Evolutionary conservation across 2,329 filamentous ascomycete genomes (phyloP), one percentile per base, ranked within the genome.

Genomic region (Sphaceloma murrayae): DNA sequence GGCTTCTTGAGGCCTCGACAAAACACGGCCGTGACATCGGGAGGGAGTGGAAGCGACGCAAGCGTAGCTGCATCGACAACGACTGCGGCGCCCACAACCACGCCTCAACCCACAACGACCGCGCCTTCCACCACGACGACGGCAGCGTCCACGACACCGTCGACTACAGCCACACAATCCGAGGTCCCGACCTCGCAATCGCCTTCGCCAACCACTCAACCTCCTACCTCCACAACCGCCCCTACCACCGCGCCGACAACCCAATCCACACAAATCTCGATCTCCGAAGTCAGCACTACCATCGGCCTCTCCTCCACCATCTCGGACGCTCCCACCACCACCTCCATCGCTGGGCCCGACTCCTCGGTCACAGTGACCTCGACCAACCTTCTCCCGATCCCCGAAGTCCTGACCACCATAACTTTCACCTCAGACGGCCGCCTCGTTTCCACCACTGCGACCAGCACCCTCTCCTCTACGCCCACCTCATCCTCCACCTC

Each of bases 361-460:
- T 51, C 56, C 26, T 51, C 56, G 4, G 40, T 57, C 16, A 58
- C 57, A 45, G 52, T 53, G 27, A 54, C 53, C 7, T 61, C 60
- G 46, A 61, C 62, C 49, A 50, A 62, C 48, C 58, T 56, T 19
- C 53, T 54, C 4, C 61, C 58, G 5, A 49, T 61, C 36, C 52
- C 52, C 30, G 51, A 51, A 19, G 61, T 59, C 38, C 52, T 63
- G 44, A 69, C 65, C 18, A 62, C 62, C 2, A 56, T 63, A 3
- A 62, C 69, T 14, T 58, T 70, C 21, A 52, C 57, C 9, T 61
- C 62, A 9, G 59, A 67, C 3, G 51, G 64, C 26, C 54, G 58
- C 17, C 51, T 58, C 17, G 65, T 58, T 43, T 66, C 63, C 40
- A 69, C 64, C 39, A 56, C 65, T 40, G 57, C 61, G 19, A 61